phyloP scores from a whole-genome alignment of 768 basidiomycete species.

The Auriscalpium microsporum region DNA sequence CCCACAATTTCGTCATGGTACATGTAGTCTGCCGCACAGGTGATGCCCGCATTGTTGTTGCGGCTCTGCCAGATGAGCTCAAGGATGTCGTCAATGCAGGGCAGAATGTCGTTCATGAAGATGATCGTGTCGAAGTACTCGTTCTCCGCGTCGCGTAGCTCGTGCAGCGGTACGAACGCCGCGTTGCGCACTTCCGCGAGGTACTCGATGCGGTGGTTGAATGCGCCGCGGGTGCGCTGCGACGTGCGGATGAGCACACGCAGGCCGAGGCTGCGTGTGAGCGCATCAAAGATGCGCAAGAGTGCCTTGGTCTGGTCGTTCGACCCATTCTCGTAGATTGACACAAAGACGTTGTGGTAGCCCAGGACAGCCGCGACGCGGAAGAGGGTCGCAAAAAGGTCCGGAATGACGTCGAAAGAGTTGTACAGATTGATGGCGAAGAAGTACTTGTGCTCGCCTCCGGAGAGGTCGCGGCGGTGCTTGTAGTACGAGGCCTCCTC shows the following conservation, averaged over 20 bases:
- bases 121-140: conserved; percentile 95
- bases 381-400: conserved; percentile 95
- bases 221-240: conserved; percentile 86
- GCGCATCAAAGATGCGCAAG: conserved; percentile 88
- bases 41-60: conserved; percentile 92
- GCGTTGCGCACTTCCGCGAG: conserved; percentile 99
- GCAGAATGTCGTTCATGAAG: conserved; percentile 99
- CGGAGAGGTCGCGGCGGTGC: conserved; percentile 25
- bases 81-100: conserved; percentile 94
- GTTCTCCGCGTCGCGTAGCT: conserved; percentile 82
- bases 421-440: conserved; percentile 99
- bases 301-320: conserved; percentile 97
- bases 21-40: conserved; percentile 98
- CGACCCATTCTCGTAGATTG: conserved; percentile 99
- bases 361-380: conserved; percentile 86
- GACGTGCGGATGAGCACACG: conserved; percentile 90
- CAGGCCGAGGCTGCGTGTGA: conserved; percentile 84
- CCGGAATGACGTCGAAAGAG: conserved; percentile 97
- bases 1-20: conserved; percentile 89
- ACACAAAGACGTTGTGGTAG: conserved; percentile 96
- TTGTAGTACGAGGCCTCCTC: conserved; percentile 28
- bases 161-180: conserved; percentile 91
- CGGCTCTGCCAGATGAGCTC: conserved; percentile 97
- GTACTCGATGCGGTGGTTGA: conserved; percentile 99
- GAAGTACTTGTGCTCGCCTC: conserved; percentile 90